phyloP scores from a whole-genome alignment of 1,284 basidiomycete species.

The Cystobasidium slooffiae region DNA sequence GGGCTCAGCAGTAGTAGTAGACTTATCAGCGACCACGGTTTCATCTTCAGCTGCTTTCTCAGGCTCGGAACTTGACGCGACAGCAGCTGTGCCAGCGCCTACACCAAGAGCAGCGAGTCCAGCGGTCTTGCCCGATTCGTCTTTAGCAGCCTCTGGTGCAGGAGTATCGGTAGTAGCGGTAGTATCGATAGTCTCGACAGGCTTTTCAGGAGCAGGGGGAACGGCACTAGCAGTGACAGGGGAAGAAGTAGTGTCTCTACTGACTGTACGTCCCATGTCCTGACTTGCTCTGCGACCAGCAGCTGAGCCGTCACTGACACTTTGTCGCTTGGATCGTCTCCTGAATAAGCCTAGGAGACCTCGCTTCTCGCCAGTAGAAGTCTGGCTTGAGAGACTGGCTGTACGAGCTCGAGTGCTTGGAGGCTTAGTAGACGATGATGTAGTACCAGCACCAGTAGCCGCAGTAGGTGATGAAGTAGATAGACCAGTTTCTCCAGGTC shows the following conservation, averaged over 20 bases:
- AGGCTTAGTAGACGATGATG: background rate
- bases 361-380: constrained; percentile 98
- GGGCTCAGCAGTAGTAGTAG: constrained; percentile 13
- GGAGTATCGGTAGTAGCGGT: background rate
- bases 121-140: background rate
- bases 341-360: constrained; percentile 72
- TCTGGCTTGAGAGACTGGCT: constrained; percentile 64
- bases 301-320: constrained; percentile 9
- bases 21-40: background rate
- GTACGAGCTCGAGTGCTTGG: constrained; percentile 20
- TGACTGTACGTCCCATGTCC: constrained; percentile 23
- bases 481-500: constrained; percentile 3
- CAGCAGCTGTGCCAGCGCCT: constrained; percentile 1
- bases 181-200: constrained; percentile 7
- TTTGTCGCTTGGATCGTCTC: constrained; percentile 35
- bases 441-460: background rate
- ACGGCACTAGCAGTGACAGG: constrained; percentile 18
- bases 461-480: constrained; percentile 13
- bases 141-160: background rate
- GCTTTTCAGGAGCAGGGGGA: constrained; percentile 12
- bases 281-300: constrained; percentile 15
- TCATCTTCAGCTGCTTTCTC: constrained; percentile 2
- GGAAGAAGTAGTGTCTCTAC: constrained; percentile 7
- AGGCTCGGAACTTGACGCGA: background rate
- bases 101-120: constrained; percentile 11